These are phyloP conservation scores for Saitozyma podzolica DNA, from an alignment of 768 basidiomycete species.

Conservation along the genomic window DNA sequence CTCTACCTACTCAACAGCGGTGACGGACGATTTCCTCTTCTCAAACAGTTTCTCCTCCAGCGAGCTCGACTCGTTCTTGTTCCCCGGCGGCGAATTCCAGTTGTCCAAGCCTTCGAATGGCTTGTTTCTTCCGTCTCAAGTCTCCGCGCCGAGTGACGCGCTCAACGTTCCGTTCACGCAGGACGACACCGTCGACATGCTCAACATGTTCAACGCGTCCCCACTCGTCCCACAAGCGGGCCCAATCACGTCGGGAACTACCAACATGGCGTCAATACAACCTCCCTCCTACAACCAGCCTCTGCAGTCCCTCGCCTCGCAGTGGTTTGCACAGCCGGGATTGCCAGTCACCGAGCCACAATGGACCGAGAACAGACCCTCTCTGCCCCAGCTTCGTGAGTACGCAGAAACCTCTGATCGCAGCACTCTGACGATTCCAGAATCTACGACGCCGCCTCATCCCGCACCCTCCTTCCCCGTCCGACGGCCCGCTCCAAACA, in stretches of 20 bases:
- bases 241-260: too few species aligned
- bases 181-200: slow-evolving; percentile 25
- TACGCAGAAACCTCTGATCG: too few species aligned
- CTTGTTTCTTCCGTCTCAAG: background rate
- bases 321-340: too few species aligned
- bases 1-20: slow-evolving; percentile 25
- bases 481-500: background rate
- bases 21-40: slow-evolving; percentile 34
- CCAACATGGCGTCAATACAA: too few species aligned
- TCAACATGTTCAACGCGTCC: slow-evolving; percentile 17
- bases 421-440: background rate
- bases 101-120: background rate
- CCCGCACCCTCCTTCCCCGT: background rate
- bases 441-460: background rate
- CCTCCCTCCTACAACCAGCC: too few species aligned
- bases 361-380: too few species aligned
- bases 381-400: too few species aligned
- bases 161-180: slow-evolving; percentile 6
- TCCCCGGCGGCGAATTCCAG: slow-evolving; percentile 3
- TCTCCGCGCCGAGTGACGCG: too few species aligned
- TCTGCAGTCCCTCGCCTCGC: too few species aligned
- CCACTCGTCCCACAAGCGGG: background rate
- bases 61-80: slow-evolving; percentile 33
- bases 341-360: too few species aligned
- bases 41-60: slow-evolving; percentile 20